phyloP scores from a whole-genome alignment of 129 eudicot species.

The Tanacetum coccineum region DNA sequence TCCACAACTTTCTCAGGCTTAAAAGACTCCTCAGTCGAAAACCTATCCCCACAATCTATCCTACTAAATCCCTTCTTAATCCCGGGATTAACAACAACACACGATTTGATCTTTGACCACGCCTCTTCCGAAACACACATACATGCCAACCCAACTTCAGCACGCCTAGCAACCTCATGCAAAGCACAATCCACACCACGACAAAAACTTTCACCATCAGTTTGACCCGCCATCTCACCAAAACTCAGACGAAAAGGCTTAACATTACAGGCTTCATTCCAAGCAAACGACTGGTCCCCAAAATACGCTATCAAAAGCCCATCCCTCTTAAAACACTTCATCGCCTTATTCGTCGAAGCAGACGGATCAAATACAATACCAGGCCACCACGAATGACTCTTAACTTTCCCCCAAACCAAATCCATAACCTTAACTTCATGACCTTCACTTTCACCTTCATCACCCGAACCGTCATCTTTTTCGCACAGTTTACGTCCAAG shows the following conservation, averaged over 20 bases:
- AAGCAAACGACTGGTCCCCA: slow-evolving; percentile 69
- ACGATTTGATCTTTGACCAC: slow-evolving; percentile 23
- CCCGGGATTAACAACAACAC: slow-evolving; percentile 46
- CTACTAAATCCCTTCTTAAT: slow-evolving; percentile 41
- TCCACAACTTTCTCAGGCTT: slow-evolving; percentile 42
- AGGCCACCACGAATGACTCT: slow-evolving; percentile 90
- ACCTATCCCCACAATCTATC: slow-evolving; percentile 52
- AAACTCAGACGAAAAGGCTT: slow-evolving; percentile 58
- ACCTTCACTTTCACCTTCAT: slow-evolving; percentile 38
- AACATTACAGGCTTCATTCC: slow-evolving; percentile 44
- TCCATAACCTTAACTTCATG: slow-evolving; percentile 41
- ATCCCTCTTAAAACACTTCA: slow-evolving; percentile 37
- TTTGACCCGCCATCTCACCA: slow-evolving; percentile 50
- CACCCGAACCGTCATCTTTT: background rate
- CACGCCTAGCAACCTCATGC: slow-evolving; percentile 59
- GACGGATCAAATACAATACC: slow-evolving; percentile 54
- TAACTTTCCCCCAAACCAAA: slow-evolving; percentile 86
- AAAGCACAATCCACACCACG: slow-evolving; percentile 61
- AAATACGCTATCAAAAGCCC: slow-evolving; percentile 55
- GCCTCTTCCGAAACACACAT: slow-evolving; percentile 41
- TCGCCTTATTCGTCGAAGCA: slow-evolving; percentile 55
- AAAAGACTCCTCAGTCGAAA: slow-evolving; percentile 43
- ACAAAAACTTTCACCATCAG: slow-evolving; percentile 37
- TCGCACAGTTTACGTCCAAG: background rate
- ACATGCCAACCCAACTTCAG: slow-evolving; percentile 69